Percentiles rank a stretch among this genome's conserved stretches.
Evolutionary conservation across 805 yeast genomes (phyloP).

Genomic region (Citeromyces matritensis): DNA sequence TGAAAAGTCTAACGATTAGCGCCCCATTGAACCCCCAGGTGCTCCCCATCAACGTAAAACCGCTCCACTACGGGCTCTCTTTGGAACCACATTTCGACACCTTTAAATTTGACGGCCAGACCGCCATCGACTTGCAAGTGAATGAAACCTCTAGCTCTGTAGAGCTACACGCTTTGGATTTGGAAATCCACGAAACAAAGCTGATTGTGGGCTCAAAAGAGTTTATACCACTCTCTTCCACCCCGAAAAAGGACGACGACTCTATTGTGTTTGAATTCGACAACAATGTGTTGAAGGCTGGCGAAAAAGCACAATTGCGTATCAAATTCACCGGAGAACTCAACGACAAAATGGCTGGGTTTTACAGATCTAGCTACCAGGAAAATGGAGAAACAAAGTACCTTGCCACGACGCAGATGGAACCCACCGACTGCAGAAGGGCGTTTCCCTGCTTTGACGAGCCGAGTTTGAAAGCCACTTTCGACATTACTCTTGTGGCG

Average conservation of each 20-base stretch:
- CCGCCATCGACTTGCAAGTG: slow-evolving; percentile 37
- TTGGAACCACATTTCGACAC: slow-evolving; percentile 45
- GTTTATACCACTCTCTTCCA: slow-evolving; percentile 3
- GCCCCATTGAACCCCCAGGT: slow-evolving; percentile 10
- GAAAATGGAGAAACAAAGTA: slow-evolving; percentile 50
- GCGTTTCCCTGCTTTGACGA: slow-evolving; percentile 84
- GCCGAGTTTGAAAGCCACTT: slow-evolving; percentile 66
- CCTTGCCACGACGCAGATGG: slow-evolving; percentile 77
- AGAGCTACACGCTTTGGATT: slow-evolving; percentile 48
- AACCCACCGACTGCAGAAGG: slow-evolving; percentile 74
- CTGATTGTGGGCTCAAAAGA: slow-evolving; percentile 12
- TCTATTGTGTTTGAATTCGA: slow-evolving; percentile 22
- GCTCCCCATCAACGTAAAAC: slow-evolving; percentile 56
- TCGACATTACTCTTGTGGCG: slow-evolving; percentile 47
- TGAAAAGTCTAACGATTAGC: not conserved
- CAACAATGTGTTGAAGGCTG: slow-evolving; percentile 17
- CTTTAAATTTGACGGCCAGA: slow-evolving; percentile 44
- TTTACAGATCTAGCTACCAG: slow-evolving; percentile 56
- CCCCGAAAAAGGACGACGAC: slow-evolving; percentile 18
- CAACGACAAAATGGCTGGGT: slow-evolving; percentile 74
- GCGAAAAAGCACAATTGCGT: slow-evolving; percentile 25
- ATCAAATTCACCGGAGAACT: slow-evolving; percentile 45
- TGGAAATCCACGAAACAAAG: slow-evolving; percentile 38
- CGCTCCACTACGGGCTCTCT: slow-evolving; percentile 52
- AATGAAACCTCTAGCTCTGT: slow-evolving; percentile 28